Evolutionary conservation across 1,284 basidiomycete genomes (phyloP).

Genomic region (Mycosarcoma mackinlayi): DNA sequence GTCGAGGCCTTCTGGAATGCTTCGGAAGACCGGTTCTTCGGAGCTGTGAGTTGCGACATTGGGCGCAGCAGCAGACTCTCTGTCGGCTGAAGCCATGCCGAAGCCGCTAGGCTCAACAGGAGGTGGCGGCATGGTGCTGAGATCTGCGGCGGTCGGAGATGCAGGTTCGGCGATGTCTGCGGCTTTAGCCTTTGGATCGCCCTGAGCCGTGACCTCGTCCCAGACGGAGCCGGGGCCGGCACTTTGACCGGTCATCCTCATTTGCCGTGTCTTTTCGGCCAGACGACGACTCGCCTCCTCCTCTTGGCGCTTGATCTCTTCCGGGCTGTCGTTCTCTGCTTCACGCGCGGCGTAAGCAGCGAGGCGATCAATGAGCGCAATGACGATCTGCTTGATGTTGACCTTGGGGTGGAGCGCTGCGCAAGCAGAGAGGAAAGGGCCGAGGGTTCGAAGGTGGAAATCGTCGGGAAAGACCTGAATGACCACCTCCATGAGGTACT

Average conservation of each 20-base stretch:
- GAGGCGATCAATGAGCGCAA: slow-evolving; percentile 65
- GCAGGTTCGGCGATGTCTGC: slow-evolving; percentile 56
- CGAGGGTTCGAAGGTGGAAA: slow-evolving; percentile 66
- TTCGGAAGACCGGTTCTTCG: slow-evolving; percentile 51
- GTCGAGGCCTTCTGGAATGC: slow-evolving; percentile 60
- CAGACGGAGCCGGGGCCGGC: slow-evolving; percentile 56
- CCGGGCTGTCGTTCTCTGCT: slow-evolving; percentile 65
- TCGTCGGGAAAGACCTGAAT: slow-evolving; percentile 69
- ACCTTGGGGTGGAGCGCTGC: slow-evolving; percentile 67
- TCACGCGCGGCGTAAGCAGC: slow-evolving; percentile 66
- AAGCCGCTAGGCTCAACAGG: slow-evolving; percentile 54
- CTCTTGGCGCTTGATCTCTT: slow-evolving; percentile 65
- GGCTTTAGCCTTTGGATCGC: slow-evolving; percentile 44
- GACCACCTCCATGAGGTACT: slow-evolving; percentile 68
- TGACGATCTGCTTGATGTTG: slow-evolving; percentile 68
- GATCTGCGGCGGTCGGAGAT: slow-evolving; percentile 34
- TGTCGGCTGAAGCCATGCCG: slow-evolving; percentile 46
- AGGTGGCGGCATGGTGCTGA: slow-evolving; percentile 43
- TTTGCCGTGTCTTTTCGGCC: slow-evolving; percentile 62
- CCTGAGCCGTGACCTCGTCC: slow-evolving; percentile 61
- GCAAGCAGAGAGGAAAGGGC: slow-evolving; percentile 65
- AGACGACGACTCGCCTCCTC: slow-evolving; percentile 59
- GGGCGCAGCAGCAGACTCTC: slow-evolving; percentile 57
- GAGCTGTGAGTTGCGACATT: slow-evolving; percentile 65
- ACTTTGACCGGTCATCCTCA: slow-evolving; percentile 53